Evolutionary conservation across 208 protist species (phyloP).

Genomic region (Chromosphaera perkinsii): DNA sequence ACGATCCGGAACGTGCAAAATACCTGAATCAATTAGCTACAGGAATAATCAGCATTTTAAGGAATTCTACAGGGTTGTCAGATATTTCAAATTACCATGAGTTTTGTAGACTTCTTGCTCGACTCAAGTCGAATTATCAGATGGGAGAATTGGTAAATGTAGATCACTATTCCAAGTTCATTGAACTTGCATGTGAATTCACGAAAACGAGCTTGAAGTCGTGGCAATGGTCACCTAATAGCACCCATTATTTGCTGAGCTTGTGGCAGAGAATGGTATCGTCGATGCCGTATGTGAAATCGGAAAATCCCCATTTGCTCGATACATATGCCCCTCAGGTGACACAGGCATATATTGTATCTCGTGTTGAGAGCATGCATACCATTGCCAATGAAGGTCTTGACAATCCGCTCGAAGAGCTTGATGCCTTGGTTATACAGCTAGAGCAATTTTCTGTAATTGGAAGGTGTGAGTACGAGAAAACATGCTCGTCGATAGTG

Average conservation of each 20-base stretch:
- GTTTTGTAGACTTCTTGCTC: conserved; percentile 16
- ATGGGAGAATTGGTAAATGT: conserved; percentile 2
- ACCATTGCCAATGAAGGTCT: background rate
- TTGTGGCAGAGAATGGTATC: conserved; percentile 9
- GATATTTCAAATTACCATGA: conserved; percentile 21
- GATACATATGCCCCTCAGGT: conserved; percentile 7
- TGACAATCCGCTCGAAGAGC: conserved; percentile 22
- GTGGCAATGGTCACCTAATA: conserved; percentile 18
- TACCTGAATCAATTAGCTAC: conserved; percentile 11
- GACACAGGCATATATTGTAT: background rate
- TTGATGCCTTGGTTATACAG: background rate
- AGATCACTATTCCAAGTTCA: background rate
- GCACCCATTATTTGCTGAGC: conserved; percentile 10
- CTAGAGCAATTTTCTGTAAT: conserved; percentile 14
- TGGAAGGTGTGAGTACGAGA: conserved; percentile 17
- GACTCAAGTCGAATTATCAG: conserved; percentile 19
- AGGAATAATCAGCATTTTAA: background rate
- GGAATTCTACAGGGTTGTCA: background rate
- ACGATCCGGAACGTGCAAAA: conserved; percentile 1
- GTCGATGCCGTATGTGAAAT: background rate
- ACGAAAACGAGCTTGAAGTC: background rate
- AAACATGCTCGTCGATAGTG: background rate
- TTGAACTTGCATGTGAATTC: background rate
- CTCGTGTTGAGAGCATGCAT: background rate
- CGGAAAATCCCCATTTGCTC: background rate